Percentiles rank a stretch among this genome's conserved stretches.
Conservation (phyloP, 2,329 filamentous ascomycete species). For the Aspergillus cejpii region DNA sequence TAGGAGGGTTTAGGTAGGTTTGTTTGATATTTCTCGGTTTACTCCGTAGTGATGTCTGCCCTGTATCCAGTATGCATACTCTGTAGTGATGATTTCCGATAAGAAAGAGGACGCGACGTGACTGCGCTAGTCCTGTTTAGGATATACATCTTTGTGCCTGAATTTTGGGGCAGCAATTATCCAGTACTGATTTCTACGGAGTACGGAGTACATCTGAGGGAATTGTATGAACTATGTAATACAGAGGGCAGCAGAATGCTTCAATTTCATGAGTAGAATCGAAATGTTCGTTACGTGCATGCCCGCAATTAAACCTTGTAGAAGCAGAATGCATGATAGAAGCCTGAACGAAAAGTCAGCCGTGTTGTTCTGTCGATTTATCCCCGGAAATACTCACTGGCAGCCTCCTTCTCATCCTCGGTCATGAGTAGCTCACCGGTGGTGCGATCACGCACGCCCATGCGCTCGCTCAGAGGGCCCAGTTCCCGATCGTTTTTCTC, state of each 20-base stretch:
- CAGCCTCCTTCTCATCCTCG: constrained; percentile 86
- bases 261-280: too few species aligned
- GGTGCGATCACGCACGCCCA: constrained; percentile 75
- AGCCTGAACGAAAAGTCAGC: constrained; percentile 43
- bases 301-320: constrained; percentile 69
- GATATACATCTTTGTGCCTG: constrained; percentile 15
- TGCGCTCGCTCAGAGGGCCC: constrained; percentile 83
- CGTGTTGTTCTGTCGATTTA: neutral
- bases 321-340: constrained; percentile 94
- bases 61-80: too few species aligned
- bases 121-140: constrained; percentile 28
- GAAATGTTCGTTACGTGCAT: too few species aligned
- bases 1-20: too few species aligned
- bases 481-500: constrained; percentile 80
- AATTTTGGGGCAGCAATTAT: constrained; percentile 7
- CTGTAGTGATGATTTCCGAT: neutral
- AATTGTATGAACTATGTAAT: neutral
- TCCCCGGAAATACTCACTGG: constrained; percentile 43
- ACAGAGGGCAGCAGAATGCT: neutral
- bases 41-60: too few species aligned
- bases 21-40: too few species aligned
- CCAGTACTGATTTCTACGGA: constrained; percentile 19
- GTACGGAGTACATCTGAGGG: constrained; percentile 2
- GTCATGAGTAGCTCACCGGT: constrained; percentile 63
- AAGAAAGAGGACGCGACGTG: constrained; percentile 23